These are phyloP conservation scores for Periconia digitata DNA, from an alignment of 2,329 filamentous ascomycete genomes.

Conservation along the genomic window DNA sequence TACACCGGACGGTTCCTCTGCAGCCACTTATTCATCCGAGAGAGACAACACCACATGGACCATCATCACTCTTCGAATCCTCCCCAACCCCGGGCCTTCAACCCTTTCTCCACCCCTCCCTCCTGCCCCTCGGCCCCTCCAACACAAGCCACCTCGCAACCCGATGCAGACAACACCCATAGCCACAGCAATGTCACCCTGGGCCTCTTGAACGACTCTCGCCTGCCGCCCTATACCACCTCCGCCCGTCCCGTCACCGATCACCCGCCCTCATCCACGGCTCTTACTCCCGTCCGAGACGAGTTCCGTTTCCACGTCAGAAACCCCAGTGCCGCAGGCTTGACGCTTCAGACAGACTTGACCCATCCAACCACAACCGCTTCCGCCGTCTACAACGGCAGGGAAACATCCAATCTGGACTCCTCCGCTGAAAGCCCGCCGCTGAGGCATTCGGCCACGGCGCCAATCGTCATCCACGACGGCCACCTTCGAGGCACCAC, in stretches of 20 bases:
- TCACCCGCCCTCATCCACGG: background rate
- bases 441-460: constrained; percentile 37
- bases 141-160: constrained; percentile 14
- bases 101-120: constrained; percentile 12
- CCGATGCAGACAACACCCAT: constrained; percentile 12
- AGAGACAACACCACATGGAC: constrained; percentile 10
- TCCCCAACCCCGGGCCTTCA: too few species aligned
- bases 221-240: constrained; percentile 20
- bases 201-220: constrained; percentile 26
- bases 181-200: constrained; percentile 21
- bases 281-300: constrained; percentile 27
- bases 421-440: constrained; percentile 27
- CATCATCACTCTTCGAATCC: constrained; percentile 2
- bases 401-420: constrained; percentile 36
- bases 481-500: constrained; percentile 40
- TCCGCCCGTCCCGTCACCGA: background rate
- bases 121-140: constrained; percentile 16
- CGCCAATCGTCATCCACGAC: constrained; percentile 42
- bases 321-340: constrained; percentile 30
- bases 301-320: constrained; percentile 34
- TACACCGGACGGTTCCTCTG: constrained; percentile 20
- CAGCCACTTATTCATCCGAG: constrained; percentile 22
- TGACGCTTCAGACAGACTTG: constrained; percentile 32
- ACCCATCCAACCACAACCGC: constrained; percentile 9
- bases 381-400: constrained; percentile 16